Conservation (phyloP, 202 grass and related monocot genomes). For the Carex sylvatica region DNA sequence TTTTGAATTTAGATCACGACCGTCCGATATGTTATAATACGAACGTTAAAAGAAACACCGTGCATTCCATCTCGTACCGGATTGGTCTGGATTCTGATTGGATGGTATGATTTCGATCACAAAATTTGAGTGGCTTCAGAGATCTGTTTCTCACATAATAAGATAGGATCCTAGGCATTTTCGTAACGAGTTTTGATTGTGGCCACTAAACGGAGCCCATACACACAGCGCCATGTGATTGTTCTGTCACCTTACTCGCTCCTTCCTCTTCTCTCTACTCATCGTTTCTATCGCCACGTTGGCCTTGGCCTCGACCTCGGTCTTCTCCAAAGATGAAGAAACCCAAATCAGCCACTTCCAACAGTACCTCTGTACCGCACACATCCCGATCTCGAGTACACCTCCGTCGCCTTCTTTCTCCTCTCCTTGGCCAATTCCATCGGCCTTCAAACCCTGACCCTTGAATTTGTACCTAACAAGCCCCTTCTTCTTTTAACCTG, state of each 20-base stretch:
- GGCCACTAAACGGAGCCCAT: not conserved
- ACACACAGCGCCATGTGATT: not conserved
- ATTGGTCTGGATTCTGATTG: no score
- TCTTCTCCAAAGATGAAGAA: slow-evolving; percentile 49
- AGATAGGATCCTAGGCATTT: no score
- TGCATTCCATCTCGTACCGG: no score
- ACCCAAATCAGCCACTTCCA: slow-evolving; percentile 60
- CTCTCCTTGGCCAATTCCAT: slow-evolving; percentile 55
- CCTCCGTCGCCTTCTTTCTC: slow-evolving; percentile 56
- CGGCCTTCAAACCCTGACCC: slow-evolving; percentile 40
- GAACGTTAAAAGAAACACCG: no score
- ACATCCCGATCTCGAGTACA: slow-evolving; percentile 72
- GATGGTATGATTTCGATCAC: no score
- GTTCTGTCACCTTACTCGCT: slow-evolving; percentile 9
- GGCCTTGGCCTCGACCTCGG: not conserved
- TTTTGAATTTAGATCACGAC: no score
- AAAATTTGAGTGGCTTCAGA: no score
- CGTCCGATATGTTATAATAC: no score
- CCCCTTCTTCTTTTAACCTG: slow-evolving; percentile 79
- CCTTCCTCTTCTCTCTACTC: not conserved
- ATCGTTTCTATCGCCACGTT: slow-evolving; percentile 18
- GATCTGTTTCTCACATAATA: no score
- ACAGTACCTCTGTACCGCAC: slow-evolving; percentile 72
- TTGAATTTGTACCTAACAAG: slow-evolving; percentile 63
- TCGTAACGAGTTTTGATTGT: no score